Conservation (phyloP, 1,284 basidiomycete genomes). For the Earliella scabrosa region DNA sequence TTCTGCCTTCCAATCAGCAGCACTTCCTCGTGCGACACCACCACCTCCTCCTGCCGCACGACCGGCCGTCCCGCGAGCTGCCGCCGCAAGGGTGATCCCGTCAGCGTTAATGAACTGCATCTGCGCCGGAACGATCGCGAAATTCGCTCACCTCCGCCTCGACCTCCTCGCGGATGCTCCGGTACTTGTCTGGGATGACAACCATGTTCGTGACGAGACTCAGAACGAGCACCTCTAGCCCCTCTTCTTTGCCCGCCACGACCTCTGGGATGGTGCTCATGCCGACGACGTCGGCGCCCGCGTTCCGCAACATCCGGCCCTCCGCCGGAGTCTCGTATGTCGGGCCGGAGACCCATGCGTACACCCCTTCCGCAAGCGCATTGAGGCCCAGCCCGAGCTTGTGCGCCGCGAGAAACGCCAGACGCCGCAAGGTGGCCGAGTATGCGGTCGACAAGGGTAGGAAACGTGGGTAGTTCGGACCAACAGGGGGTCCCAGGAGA, state of each 20-base stretch:
- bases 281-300: constrained; percentile 83
- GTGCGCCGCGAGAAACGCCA: constrained; percentile 72
- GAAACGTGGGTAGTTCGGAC: constrained; percentile 66
- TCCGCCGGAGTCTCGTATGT: constrained; percentile 87
- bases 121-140: neutral
- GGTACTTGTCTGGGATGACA: constrained; percentile 70
- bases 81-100: neutral
- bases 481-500: constrained; percentile 68
- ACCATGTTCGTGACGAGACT: constrained; percentile 86
- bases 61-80: constrained; percentile 66
- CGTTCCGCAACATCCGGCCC: constrained; percentile 71
- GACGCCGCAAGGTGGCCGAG: constrained; percentile 66
- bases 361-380: constrained; percentile 75
- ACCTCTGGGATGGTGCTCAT: constrained; percentile 94
- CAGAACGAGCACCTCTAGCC: constrained; percentile 74
- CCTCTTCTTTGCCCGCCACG: constrained; percentile 78
- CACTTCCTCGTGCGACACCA: constrained; percentile 87
- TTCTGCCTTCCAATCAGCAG: constrained; percentile 68
- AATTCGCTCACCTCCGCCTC: constrained; percentile 63
- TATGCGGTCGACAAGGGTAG: constrained; percentile 83
- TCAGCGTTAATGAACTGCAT: constrained; percentile 3
- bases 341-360: constrained; percentile 86
- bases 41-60: constrained; percentile 44
- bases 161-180: constrained; percentile 75
- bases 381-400: constrained; percentile 48